Evolutionary conservation across 257 asterid genomes (phyloP).

Genomic region (Sherardia arvensis): DNA sequence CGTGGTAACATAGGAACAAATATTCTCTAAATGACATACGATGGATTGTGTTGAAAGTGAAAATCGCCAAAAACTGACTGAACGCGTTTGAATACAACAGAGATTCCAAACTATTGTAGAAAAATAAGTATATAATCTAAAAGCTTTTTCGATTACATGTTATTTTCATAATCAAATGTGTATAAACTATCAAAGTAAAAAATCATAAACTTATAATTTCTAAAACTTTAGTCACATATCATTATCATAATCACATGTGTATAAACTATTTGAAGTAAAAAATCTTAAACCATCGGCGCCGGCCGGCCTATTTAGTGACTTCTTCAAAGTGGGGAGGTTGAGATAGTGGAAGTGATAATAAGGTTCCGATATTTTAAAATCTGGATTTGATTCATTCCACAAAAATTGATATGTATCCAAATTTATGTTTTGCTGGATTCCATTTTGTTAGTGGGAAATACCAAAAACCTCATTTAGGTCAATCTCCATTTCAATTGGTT

Average conservation of each 20-base stretch:
- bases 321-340: neutral
- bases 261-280: neutral
- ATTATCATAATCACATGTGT: neutral
- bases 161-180: too few species aligned
- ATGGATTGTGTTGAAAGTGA: too few species aligned
- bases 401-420: neutral
- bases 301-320: neutral
- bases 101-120: too few species aligned
- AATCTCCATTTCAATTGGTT: neutral
- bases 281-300: neutral
- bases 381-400: neutral
- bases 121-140: too few species aligned
- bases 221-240: too few species aligned
- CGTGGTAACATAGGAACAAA: too few species aligned
- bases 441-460: neutral
- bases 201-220: too few species aligned
- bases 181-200: too few species aligned
- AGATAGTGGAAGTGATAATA: neutral
- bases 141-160: too few species aligned
- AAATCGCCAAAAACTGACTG: too few species aligned
- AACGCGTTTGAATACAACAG: too few species aligned
- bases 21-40: too few species aligned
- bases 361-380: neutral
- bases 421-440: neutral
- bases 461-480: neutral